These are phyloP conservation scores for Phaseolus coccineus DNA, from an alignment of 331 rosid genomes.

Conservation along the genomic window DNA sequence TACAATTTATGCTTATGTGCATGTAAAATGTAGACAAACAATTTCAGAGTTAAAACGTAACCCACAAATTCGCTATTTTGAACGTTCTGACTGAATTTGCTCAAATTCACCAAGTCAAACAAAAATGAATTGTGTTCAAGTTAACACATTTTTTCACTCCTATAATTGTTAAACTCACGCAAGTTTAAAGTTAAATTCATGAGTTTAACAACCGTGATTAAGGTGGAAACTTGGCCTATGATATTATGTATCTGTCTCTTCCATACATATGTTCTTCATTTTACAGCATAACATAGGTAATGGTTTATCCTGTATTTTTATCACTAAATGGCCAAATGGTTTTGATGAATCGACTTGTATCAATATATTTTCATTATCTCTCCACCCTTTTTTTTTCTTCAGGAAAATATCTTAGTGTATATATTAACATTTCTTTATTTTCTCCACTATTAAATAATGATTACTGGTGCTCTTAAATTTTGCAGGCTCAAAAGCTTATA, in stretches of 20 bases:
- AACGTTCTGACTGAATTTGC: neutral
- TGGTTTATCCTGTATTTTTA: slow-evolving; percentile 1
- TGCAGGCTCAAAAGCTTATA: slow-evolving; percentile 84
- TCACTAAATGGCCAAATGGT: slow-evolving; percentile 8
- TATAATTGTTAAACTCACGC: neutral
- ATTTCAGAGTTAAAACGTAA: neutral
- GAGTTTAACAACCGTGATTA: neutral
- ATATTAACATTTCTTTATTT: slow-evolving; percentile 27
- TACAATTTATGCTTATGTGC: neutral
- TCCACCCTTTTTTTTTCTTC: slow-evolving; percentile 1
- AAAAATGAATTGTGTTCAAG: neutral
- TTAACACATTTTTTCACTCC: neutral
- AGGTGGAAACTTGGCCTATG: slow-evolving; percentile 24
- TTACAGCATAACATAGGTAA: slow-evolving; percentile 15
- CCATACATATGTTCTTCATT: neutral
- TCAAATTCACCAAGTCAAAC: neutral
- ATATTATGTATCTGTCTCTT: neutral
- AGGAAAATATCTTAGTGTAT: slow-evolving; percentile 7
- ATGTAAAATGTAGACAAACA: neutral
- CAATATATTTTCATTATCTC: slow-evolving; percentile 27
- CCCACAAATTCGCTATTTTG: neutral
- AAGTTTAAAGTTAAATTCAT: neutral
- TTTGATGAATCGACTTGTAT: slow-evolving; percentile 11
- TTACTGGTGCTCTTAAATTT: slow-evolving; percentile 22
- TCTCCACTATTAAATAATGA: slow-evolving; percentile 24